Evolutionary conservation across 1,284 basidiomycete genomes (phyloP), one percentile per base, ranked within the genome.

Genomic region (Sanghuangporus weigelae): DNA sequence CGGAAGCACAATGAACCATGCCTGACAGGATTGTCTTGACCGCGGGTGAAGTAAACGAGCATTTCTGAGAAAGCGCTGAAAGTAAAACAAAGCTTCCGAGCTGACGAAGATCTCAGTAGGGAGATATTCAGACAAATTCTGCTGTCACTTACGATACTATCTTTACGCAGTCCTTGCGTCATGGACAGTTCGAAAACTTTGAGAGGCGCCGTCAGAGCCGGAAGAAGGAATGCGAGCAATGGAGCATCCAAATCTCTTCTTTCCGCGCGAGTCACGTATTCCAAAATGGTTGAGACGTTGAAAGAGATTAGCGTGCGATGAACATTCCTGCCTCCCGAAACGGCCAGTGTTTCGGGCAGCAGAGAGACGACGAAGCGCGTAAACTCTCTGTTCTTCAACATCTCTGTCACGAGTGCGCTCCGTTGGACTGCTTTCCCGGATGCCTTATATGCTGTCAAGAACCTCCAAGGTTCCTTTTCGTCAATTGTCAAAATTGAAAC

Each of bases 221-320:
- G 83, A 0, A 92, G 73, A 7, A 90, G 64, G 68, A 83, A 82
- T 0, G 85, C 86, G 19, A 87, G 74, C 0, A 81, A 79, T 8
- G 82, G 84, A 71, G 91, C 87, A 66, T 87, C 82, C n/a, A 90
- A 68, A 5, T 69, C 68, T 64, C 84, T 79, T 60, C 70, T 76
- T n/a, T 63, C 59, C 11, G 56, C 57, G 35, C 81, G 78, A 39
- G 85, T 83, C 53, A 97, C 78, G 68, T 92, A 93, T 58, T 94
- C 93, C 31, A 96, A 84, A 53, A 96, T 77, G 0, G 84, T 85
- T 2, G 92, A 87, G 3, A 89, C 84, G 77, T 95, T 95, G 76
- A 98, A 98, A 0, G 87, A 87, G 51, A 95, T 76, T 12, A 98
- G 77, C 0, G 90, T 84, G 46, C 88, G 88, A 73, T 97, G 89